These are phyloP conservation scores for Pseudognaphalium luteoalbum DNA, from an alignment of 129 eudicot species.

Conservation along the genomic window DNA sequence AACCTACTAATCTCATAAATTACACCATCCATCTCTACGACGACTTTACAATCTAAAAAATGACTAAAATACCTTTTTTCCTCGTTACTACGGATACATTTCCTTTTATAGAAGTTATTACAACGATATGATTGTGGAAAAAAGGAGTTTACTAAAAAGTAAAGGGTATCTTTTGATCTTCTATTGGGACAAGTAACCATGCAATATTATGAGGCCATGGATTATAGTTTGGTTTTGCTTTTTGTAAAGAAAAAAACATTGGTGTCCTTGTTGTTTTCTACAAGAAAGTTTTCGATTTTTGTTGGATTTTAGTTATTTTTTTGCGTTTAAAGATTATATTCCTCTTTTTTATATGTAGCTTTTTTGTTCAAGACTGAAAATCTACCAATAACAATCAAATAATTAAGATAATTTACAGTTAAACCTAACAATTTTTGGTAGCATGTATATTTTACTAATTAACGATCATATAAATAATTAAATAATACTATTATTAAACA, in stretches of 20 bases:
- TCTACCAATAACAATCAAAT: background rate
- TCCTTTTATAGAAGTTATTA: constrained; percentile 4
- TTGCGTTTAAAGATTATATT: background rate
- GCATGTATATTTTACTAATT: background rate
- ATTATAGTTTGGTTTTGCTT: constrained; percentile 22
- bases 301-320: background rate
- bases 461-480: background rate
- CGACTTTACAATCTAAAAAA: no score
- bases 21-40: background rate
- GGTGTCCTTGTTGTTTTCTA: background rate
- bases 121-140: constrained; percentile 2
- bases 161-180: constrained; percentile 30
- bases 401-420: background rate
- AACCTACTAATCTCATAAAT: no score
- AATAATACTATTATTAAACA: no score
- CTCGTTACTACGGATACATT: background rate
- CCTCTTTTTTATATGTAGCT: background rate
- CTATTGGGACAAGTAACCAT: constrained; percentile 37
- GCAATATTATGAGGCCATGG: constrained; percentile 28
- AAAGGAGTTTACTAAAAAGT: background rate
- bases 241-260: background rate
- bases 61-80: background rate
- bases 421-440: background rate
- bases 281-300: background rate
- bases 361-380: background rate